These are phyloP conservation scores for Citrus unshiu DNA, from an alignment of 345 rosid species.

Conservation along the genomic window DNA sequence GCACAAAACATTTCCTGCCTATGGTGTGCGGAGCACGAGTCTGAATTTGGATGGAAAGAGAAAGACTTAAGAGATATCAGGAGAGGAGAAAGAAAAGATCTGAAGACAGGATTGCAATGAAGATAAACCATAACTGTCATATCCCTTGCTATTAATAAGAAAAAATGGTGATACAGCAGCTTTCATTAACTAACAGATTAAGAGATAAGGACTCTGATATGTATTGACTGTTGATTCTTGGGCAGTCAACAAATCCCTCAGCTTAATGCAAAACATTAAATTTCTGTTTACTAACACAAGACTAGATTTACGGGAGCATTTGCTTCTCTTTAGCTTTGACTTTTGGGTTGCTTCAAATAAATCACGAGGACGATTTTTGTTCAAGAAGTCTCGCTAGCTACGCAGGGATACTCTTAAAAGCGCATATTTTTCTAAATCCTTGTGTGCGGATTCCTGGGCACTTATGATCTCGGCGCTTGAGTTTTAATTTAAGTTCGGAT, in stretches of 20 bases:
- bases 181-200: not conserved
- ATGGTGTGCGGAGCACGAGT: not conserved
- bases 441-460: no score
- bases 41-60: not conserved
- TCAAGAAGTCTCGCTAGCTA: not conserved
- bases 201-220: slow-evolving; percentile 8
- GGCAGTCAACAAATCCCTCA: not conserved
- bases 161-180: not conserved
- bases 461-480: no score
- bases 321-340: not conserved
- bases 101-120: not conserved
- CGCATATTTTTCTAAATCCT: not conserved
- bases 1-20: not conserved
- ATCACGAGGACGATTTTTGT: not conserved
- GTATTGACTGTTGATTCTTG: slow-evolving; percentile 3
- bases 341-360: not conserved
- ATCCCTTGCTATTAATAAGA: not conserved
- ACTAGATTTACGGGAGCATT: not conserved
- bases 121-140: not conserved
- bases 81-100: not conserved
- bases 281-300: not conserved
- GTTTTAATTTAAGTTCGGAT: no score
- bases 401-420: not conserved
- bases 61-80: not conserved
- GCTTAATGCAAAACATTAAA: not conserved